Evolutionary conservation across 352 stramenopile species (phyloP).

Genomic region (Lagenidium giganteum): DNA sequence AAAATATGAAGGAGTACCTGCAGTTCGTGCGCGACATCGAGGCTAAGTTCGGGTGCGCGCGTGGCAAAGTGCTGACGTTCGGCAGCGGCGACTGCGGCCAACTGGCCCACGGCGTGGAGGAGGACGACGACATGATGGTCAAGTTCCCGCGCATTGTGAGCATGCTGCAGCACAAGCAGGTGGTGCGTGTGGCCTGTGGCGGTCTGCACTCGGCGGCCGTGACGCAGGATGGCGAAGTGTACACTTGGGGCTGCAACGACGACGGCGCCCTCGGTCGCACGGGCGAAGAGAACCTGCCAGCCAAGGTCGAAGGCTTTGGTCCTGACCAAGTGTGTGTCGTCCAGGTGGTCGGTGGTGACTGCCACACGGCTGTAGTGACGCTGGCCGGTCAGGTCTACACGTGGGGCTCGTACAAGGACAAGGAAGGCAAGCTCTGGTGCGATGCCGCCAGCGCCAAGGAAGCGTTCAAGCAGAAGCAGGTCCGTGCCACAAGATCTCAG

Average conservation of each 20-base stretch:
- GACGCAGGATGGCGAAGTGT: slow-evolving; percentile 84
- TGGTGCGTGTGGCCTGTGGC: slow-evolving; percentile 82
- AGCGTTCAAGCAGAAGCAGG: slow-evolving; percentile 83
- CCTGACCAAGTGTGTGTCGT: slow-evolving; percentile 30
- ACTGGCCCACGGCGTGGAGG: slow-evolving; percentile 86
- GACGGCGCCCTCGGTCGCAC: slow-evolving; percentile 86
- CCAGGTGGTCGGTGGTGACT: slow-evolving; percentile 91
- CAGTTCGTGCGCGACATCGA: slow-evolving; percentile 57
- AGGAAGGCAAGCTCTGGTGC: slow-evolving; percentile 93
- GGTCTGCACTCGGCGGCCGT: slow-evolving; percentile 90
- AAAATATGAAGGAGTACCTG: slow-evolving; percentile 82
- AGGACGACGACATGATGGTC: slow-evolving; percentile 75
- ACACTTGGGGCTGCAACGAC: slow-evolving; percentile 94
- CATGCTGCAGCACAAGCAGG: slow-evolving; percentile 30
- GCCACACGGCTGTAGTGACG: slow-evolving; percentile 89
- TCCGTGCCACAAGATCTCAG: neutral
- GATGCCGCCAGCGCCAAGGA: slow-evolving; percentile 54
- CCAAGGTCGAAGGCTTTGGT: slow-evolving; percentile 53
- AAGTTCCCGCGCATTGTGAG: slow-evolving; percentile 56
- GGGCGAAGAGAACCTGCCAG: slow-evolving; percentile 76
- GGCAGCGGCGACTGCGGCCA: slow-evolving; percentile 92
- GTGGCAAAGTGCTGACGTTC: slow-evolving; percentile 70
- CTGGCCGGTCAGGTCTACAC: slow-evolving; percentile 89
- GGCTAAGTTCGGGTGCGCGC: slow-evolving; percentile 42
- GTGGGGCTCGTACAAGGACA: slow-evolving; percentile 96